Conservation (phyloP, 345 rosid species). For the Chamaenerion angustifolium region DNA sequence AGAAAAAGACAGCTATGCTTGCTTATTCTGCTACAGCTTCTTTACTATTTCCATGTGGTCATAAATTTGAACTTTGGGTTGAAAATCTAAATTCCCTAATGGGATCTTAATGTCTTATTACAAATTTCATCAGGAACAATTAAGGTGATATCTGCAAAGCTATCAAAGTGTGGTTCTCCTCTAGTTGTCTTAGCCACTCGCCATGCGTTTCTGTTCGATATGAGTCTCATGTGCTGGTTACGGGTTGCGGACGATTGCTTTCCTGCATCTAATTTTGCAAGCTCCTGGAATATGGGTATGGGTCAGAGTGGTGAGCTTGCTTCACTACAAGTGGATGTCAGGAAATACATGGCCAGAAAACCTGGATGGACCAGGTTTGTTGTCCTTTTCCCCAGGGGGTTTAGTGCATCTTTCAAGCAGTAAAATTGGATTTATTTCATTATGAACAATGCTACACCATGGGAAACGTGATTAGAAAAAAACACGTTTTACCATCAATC, state of each 20-base stretch:
- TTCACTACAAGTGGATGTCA: conserved; percentile 80
- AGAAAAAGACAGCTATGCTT: not conserved
- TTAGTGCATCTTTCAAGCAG: no score
- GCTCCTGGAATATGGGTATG: conserved; percentile 87
- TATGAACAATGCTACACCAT: no score
- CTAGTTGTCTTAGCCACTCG: conserved; percentile 90
- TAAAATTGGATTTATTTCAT: no score
- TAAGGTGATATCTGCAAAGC: conserved; percentile 81
- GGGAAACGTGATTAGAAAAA: no score
- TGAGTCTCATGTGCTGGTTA: conserved; percentile 87
- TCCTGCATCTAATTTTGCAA: conserved; percentile 90
- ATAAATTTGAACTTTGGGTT: no score
- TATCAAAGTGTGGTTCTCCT: conserved; percentile 91
- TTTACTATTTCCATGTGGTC: no score
- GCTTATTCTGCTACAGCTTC: conserved; percentile 1
- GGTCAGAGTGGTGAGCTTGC: conserved; percentile 88
- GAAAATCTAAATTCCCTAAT: not conserved
- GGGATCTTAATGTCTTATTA: not conserved
- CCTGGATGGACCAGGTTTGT: conserved; percentile 95
- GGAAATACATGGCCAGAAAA: conserved; percentile 92
- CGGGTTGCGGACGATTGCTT: conserved; percentile 98
- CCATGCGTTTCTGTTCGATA: conserved; percentile 88
- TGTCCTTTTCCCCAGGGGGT: not conserved
- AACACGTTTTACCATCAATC: no score
- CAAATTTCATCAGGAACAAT: conserved; percentile 45